Evolutionary conservation across 2,329 filamentous ascomycete genomes (phyloP).

Genomic region (Penicillium fuscoglaucum): DNA sequence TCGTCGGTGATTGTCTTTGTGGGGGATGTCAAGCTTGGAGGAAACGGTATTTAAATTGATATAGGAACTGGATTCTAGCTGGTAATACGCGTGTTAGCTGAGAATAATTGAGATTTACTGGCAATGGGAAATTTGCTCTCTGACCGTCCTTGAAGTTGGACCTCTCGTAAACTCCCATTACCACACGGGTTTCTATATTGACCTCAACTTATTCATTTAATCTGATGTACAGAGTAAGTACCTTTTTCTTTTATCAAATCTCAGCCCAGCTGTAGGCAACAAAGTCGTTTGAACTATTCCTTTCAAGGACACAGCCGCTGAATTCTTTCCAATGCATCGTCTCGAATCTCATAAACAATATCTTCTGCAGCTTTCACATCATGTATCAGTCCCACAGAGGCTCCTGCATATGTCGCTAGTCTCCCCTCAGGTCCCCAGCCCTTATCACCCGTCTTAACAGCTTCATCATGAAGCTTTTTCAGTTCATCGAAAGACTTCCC

Average conservation of each 20-base stretch:
- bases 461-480: slow-evolving; percentile 46
- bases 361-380: slow-evolving; percentile 41
- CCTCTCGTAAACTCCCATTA: not conserved
- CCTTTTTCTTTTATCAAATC: not conserved
- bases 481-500: slow-evolving; percentile 50
- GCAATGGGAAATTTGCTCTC: not conserved
- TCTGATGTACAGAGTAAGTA: not conserved
- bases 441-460: slow-evolving; percentile 41
- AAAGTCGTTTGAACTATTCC: not conserved
- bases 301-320: not conserved
- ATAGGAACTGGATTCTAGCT: not conserved
- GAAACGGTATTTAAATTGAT: not conserved
- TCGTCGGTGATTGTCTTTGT: not conserved
- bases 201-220: not conserved
- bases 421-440: slow-evolving; percentile 53
- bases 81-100: not conserved
- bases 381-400: slow-evolving; percentile 48
- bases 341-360: slow-evolving; percentile 39
- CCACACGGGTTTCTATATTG: not conserved
- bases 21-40: not conserved
- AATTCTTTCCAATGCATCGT: slow-evolving; percentile 15
- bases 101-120: not conserved
- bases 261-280: not conserved
- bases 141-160: not conserved
- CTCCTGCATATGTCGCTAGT: slow-evolving; percentile 54